Percentiles rank a stretch among this genome's conserved stretches.
These are phyloP conservation scores for Keqinozyma sinolaborantium DNA, from an alignment of 1,139 yeast species.

Conservation along the genomic window DNA sequence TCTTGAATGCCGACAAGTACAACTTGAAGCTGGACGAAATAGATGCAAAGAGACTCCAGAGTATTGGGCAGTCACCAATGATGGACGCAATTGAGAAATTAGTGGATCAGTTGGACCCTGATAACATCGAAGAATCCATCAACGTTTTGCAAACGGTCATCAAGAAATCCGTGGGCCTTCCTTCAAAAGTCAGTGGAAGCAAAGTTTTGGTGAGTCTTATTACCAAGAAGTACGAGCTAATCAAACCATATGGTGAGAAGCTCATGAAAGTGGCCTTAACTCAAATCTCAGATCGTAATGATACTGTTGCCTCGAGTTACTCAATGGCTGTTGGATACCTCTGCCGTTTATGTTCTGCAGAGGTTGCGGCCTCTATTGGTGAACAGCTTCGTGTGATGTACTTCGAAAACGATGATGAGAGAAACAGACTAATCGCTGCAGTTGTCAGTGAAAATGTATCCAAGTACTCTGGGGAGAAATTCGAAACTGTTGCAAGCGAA, in stretches of 20 bases:
- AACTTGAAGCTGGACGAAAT: conserved; percentile 68
- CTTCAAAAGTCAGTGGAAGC: conserved; percentile 89
- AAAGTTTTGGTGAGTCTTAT: conserved; percentile 66
- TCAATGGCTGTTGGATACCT: conserved; percentile 82
- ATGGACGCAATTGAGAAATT: conserved; percentile 83
- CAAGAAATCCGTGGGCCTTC: conserved; percentile 77
- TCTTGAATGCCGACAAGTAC: conserved; percentile 86
- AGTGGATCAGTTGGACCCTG: conserved; percentile 54
- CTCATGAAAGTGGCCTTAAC: conserved; percentile 54
- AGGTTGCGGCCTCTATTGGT: conserved; percentile 53
- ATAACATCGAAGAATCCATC: conserved; percentile 50
- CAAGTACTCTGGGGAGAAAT: conserved; percentile 70
- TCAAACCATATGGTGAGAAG: conserved; percentile 60
- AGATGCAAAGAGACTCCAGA: conserved; percentile 73
- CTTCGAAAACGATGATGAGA: conserved; percentile 55
- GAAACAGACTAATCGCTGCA: conserved; percentile 52
- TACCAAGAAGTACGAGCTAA: conserved; percentile 49
- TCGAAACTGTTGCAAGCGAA: conserved; percentile 58
- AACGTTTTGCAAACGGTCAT: conserved; percentile 46
- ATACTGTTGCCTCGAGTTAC: conserved; percentile 69
- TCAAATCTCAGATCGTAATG: conserved; percentile 70
- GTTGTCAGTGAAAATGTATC: conserved; percentile 66
- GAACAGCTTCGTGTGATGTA: conserved; percentile 50
- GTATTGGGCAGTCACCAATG: conserved; percentile 79
- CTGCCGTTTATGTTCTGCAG: conserved; percentile 60